A percentile compares a stretch with the other conserved stretches of the same genome.
These are phyloP conservation scores for Lodderomyces metapsilosis DNA, from an alignment of 1,139 yeast species.

Conservation along the genomic window DNA sequence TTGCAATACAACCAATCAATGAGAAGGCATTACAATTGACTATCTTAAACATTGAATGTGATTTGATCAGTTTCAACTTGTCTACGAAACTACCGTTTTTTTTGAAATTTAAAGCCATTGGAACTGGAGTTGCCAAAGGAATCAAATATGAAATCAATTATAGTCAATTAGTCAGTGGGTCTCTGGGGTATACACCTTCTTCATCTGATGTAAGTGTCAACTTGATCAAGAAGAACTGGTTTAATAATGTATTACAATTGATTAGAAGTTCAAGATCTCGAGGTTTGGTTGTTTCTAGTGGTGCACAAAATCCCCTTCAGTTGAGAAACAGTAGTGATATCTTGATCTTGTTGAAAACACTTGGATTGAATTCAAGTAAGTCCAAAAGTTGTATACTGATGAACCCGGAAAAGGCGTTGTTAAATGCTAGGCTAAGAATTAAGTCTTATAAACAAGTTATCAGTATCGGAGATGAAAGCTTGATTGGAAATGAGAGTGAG, in stretches of 20 bases:
- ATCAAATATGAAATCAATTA: conserved; percentile 79
- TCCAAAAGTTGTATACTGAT: conserved; percentile 60
- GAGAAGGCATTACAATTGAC: conserved; percentile 80
- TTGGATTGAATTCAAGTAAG: conserved; percentile 68
- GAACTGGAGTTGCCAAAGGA: conserved; percentile 83
- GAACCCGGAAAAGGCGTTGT: conserved; percentile 60
- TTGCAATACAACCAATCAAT: conserved; percentile 76
- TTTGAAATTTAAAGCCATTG: conserved; percentile 78
- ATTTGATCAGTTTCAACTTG: conserved; percentile 73
- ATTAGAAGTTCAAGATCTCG: conserved; percentile 80
- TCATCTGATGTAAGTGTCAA: conserved; percentile 18
- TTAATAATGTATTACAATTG: conserved; percentile 70
- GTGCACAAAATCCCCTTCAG: conserved; percentile 59
- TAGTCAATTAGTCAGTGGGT: conserved; percentile 47
- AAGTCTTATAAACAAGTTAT: conserved; percentile 71
- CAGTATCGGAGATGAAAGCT: conserved; percentile 33
- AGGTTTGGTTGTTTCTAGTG: conserved; percentile 79
- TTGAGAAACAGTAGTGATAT: conserved; percentile 69
- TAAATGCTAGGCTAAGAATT: conserved; percentile 70
- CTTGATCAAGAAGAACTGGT: conserved; percentile 53
- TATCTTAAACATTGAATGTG: conserved; percentile 65
- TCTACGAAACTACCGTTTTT: conserved; percentile 68
- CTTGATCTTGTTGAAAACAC: conserved; percentile 58
- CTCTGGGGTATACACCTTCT: conserved; percentile 26
- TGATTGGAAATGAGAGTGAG: conserved; percentile 20